Percentiles rank a stretch among this genome's conserved stretches.
phyloP scores from a whole-genome alignment of 179 eudicot species.

The Beta lomatogona region DNA sequence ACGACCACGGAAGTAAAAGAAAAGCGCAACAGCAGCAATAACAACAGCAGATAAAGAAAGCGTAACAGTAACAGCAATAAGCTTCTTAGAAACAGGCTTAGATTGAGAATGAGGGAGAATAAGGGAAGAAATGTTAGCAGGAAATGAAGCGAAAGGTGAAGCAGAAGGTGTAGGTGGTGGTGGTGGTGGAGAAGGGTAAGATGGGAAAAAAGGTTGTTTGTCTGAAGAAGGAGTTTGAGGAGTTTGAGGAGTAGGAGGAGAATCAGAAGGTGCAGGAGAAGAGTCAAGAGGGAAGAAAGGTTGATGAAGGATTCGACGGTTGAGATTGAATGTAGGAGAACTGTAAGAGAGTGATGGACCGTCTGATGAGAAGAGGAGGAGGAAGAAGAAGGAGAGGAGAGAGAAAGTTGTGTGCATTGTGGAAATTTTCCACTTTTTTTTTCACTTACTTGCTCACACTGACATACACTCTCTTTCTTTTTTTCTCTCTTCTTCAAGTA shows the following conservation, averaged over 20 bases:
- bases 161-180: conserved; percentile 41
- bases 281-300: conserved; percentile 62
- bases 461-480: background rate
- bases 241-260: conserved; percentile 47
- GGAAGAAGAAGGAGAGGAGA: conserved; percentile 36
- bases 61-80: conserved; percentile 53
- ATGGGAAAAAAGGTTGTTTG: conserved; percentile 60
- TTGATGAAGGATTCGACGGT: conserved; percentile 84
- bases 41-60: conserved; percentile 50
- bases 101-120: conserved; percentile 57
- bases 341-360: conserved; percentile 17
- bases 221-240: conserved; percentile 30
- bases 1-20: conserved; percentile 42
- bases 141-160: conserved; percentile 58
- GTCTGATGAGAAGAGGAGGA: conserved; percentile 29
- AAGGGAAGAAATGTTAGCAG: conserved; percentile 83
- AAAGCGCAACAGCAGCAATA: conserved; percentile 50
- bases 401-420: conserved; percentile 38
- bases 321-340: conserved; percentile 16
- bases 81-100: conserved; percentile 46
- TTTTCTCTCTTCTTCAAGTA: background rate
- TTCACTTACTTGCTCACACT: background rate
- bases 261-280: conserved; percentile 42
- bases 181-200: conserved; percentile 55
- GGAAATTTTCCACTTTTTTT: background rate